Conservation (phyloP, 2,329 filamentous ascomycete species). For the Aspergillus bombycis region DNA sequence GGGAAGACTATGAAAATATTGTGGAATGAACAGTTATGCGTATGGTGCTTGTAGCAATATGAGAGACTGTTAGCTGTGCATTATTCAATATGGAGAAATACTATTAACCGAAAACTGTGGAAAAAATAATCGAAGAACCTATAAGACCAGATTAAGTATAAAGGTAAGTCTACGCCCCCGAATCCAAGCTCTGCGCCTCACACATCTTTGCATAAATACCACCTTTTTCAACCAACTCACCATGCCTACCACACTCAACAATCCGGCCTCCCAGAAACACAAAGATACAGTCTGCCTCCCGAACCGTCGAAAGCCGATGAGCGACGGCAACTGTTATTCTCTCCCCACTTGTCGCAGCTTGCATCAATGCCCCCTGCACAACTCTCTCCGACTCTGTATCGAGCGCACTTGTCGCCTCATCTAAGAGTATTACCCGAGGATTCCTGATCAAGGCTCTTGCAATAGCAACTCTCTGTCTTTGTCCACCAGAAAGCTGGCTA, state of each 20-base stretch:
- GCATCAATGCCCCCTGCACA: constrained; percentile 35
- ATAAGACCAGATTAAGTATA: background rate
- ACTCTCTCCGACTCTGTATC: constrained; percentile 52
- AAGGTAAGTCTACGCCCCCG: background rate
- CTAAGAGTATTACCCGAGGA: constrained; percentile 55
- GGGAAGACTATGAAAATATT: background rate
- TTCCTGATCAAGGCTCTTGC: constrained; percentile 55
- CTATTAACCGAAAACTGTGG: background rate
- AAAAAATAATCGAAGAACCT: too few species aligned
- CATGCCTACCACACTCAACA: constrained; percentile 45
- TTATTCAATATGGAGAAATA: background rate
- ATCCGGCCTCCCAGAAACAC: constrained; percentile 45
- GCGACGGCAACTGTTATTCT: constrained; percentile 32
- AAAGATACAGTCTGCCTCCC: constrained; percentile 76
- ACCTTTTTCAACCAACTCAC: constrained; percentile 37
- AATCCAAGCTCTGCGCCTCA: constrained; percentile 39
- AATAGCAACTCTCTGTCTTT: constrained; percentile 58
- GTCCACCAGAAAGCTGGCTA: constrained; percentile 56
- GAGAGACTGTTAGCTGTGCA: background rate
- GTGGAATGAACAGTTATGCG: background rate
- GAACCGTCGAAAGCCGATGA: constrained; percentile 32
- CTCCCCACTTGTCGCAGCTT: constrained; percentile 27
- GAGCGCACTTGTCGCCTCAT: constrained; percentile 35
- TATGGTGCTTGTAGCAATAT: background rate
- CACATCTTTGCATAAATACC: constrained; percentile 48